phyloP scores from a whole-genome alignment of 1,284 basidiomycete species.

The Moniliophthora roreri region DNA sequence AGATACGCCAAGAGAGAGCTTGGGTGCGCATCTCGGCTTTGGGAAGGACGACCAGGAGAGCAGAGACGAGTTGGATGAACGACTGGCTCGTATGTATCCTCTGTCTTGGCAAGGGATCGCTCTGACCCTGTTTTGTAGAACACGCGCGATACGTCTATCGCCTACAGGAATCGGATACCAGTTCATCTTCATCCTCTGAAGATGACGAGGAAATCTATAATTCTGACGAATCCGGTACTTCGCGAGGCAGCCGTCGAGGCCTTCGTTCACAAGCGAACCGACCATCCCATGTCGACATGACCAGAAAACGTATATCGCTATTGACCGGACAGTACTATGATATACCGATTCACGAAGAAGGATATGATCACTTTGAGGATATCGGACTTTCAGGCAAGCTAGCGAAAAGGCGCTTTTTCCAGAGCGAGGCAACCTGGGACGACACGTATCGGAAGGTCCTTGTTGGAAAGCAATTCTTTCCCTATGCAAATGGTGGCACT shows the following conservation, averaged over 20 bases:
- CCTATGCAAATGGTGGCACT: background rate
- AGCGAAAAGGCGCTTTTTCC: conserved; percentile 7
- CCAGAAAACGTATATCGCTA: conserved; percentile 4
- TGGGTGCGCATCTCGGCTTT: conserved; percentile 65
- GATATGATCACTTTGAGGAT: conserved; percentile 4
- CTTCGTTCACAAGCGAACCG: background rate
- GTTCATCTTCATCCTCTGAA: conserved; percentile 3
- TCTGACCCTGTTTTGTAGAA: conserved; percentile 20
- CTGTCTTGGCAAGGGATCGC: background rate
- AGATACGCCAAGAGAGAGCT: conserved; percentile 70
- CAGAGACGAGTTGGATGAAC: conserved; percentile 61
- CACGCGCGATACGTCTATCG: conserved; percentile 22
- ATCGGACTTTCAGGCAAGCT: background rate
- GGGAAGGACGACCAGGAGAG: conserved; percentile 45
- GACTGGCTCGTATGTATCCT: conserved; percentile 60
- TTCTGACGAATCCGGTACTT: conserved; percentile 8
- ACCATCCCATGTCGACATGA: background rate
- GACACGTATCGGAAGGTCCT: conserved; percentile 4
- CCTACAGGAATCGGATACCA: conserved; percentile 12
- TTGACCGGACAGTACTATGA: conserved; percentile 3
- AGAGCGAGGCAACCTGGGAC: conserved; percentile 6
- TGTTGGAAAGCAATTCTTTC: background rate
- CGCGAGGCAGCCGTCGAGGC: background rate
- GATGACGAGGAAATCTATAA: conserved; percentile 1
- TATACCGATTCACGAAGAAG: conserved; percentile 6